Conservation (phyloP, 805 yeast species). For the Starmerella sp. region DNA sequence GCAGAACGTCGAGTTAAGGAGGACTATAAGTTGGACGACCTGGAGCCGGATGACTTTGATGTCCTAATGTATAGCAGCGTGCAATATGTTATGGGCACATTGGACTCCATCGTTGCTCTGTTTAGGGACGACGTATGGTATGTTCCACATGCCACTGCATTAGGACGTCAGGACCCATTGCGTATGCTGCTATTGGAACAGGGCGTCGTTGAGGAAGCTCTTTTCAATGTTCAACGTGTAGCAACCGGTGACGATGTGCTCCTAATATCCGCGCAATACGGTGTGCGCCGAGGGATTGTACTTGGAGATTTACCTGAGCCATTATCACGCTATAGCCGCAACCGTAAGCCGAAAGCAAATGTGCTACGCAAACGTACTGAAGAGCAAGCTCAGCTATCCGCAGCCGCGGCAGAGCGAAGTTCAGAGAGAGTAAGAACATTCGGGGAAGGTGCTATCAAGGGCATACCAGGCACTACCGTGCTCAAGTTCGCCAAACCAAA, state of each 20-base stretch:
- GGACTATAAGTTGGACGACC: background rate
- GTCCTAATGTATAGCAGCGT: background rate
- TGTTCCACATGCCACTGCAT: background rate
- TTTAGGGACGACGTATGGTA: background rate
- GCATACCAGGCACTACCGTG: background rate
- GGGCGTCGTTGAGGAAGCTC: background rate
- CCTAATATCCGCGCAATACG: background rate
- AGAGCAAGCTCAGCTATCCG: background rate
- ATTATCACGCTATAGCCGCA: background rate
- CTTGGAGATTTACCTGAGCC: background rate
- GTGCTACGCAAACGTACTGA: background rate
- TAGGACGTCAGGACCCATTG: background rate
- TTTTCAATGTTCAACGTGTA: background rate
- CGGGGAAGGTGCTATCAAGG: background rate
- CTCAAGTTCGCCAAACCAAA: background rate
- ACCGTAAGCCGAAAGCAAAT: background rate
- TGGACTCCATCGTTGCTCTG: background rate
- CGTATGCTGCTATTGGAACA: background rate
- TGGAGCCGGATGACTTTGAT: background rate
- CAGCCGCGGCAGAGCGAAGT: background rate
- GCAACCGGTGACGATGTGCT: background rate
- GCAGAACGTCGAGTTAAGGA: background rate
- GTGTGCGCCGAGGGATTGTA: background rate
- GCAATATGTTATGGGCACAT: background rate
- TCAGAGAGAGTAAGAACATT: background rate